Evolutionary conservation across 306 rosid species (phyloP), one percentile per base, ranked within the genome.

Genomic region (Vigna hirtella): DNA sequence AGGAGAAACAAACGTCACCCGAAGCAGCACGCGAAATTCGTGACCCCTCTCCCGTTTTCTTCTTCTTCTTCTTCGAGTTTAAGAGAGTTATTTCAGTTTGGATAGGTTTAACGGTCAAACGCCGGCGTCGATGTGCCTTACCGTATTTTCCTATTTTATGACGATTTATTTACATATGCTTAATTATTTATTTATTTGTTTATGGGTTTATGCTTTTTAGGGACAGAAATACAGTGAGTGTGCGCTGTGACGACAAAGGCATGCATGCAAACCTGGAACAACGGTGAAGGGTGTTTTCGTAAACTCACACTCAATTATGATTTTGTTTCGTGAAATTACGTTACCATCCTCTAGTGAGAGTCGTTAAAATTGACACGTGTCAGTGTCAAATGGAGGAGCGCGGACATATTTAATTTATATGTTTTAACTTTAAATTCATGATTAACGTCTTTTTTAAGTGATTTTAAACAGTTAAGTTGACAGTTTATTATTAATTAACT

Each of bases 91-190:
- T 58, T 58, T 26, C 6, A 30, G n/a, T 24, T 72, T 49, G 30
- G 67, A 70, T 78, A 74, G 82, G 82, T 86, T 83, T 61, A 86
- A 86, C 89, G 87, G 86, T 86, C 89, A 86, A 86, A 86, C 85
- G 84, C 85, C 85, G 86, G 89, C 80, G 80, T 78, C 20, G 73
- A 80, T 66, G 43, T 50, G 72, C 73, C 79, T 59, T 53, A 79
- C 59, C 66, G 30, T 45, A 18, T 61, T 72, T 84, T 75, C 48
- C n/a, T 30, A 14, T 36, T 61, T 66, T 66, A 26, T 16, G 28
- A n/a, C 5, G 5, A 45, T 45, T 45, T 62, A 6, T 18, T 43
- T 26, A 16, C 7, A 34, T 36, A 26, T 18, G 1, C 18, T 58
- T 11, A 34, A 47, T 6, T 50, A 36, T 28, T 34, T 5, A 36